phyloP scores from a whole-genome alignment of 2,329 filamentous ascomycete species.

The Emergomyces africanus region DNA sequence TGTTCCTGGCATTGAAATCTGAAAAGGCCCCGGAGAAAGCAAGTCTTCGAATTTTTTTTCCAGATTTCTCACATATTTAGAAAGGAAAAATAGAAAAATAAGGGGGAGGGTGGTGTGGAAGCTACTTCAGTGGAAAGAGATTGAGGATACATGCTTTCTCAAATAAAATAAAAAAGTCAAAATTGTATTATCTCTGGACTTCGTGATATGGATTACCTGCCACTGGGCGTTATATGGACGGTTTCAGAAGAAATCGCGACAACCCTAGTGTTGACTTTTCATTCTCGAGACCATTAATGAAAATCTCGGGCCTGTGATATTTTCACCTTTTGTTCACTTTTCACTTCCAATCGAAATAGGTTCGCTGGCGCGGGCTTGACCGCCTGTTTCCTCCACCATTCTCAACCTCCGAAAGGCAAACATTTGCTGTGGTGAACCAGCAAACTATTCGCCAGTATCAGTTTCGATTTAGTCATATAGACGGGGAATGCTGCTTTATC shows the following conservation, averaged over 20 bases:
- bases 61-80: too few species aligned
- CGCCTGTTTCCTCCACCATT: not conserved
- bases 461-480: not conserved
- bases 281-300: constrained; percentile 47
- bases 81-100: too few species aligned
- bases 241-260: constrained; percentile 34
- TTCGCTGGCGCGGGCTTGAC: constrained; percentile 38
- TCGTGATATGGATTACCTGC: not conserved
- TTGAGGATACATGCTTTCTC: too few species aligned
- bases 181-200: not conserved
- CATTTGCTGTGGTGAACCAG: not conserved
- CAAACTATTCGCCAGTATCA: not conserved
- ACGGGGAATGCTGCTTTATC: not conserved
- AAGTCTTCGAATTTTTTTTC: too few species aligned
- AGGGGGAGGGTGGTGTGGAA: constrained; percentile 30
- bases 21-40: too few species aligned
- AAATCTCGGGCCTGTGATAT: constrained; percentile 50
- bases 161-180: not conserved
- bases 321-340: constrained; percentile 51
- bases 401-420: not conserved
- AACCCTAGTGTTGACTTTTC: constrained; percentile 19
- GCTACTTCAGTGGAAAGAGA: constrained; percentile 48
- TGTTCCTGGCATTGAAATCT: too few species aligned
- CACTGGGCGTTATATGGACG: constrained; percentile 39
- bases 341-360: constrained; percentile 50